Base-by-base conservation (phyloP, 306 rosid genomes). In the Dalbergia cochinchinensis region DNA sequence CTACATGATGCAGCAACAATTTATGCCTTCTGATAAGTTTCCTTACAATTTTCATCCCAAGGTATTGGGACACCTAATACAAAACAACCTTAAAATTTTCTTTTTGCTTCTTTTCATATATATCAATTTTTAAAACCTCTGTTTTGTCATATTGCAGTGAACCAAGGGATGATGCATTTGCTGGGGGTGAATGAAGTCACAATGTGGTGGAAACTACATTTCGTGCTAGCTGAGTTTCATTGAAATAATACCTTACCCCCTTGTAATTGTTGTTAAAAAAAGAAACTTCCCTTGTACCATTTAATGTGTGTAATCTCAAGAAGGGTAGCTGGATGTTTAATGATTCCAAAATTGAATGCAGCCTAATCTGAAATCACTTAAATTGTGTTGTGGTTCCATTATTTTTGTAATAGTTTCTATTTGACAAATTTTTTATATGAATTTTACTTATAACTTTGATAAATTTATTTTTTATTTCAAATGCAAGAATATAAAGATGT, bases 121-220 rank as follows among this genome's bases (percentile, higher is more conserved):
- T 45, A 33, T 14, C 71, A 59, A 64, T 64, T 11, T 37, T 64
- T 47, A 20, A 62, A 8, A 13, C 26, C 34, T 53, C 11, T 53
- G 11, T 8, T 55, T 66, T 54, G 13, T 37, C 22, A 8, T 69
- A 20, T 13, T 71, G 72, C 66, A 79, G 83, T 19, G 65, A 79
- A 18, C 33, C 3, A 4, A 11, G 14, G 26, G 16, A 71, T 71
- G 72, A 42, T 42, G 47, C 11, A 47, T 22, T 33, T 59, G 13
- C 18, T 4, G 13, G 62, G 65, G n/a, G 65, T 12, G 71, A 35
- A 47, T 48, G 65, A 78, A n/a, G 37, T 31, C 51, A 45, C 19
- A 31, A 4, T 54, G 59, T 59, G 19, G 13, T 1, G 19, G 22
- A 37, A n/a, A n/a, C 15, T 42, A 31, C 10, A 31, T 74, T 7